Percentiles rank a stretch among this genome's conserved stretches.
phyloP scores from a whole-genome alignment of 2,329 filamentous ascomycete species.

The Simplicillium aogashimaense region DNA sequence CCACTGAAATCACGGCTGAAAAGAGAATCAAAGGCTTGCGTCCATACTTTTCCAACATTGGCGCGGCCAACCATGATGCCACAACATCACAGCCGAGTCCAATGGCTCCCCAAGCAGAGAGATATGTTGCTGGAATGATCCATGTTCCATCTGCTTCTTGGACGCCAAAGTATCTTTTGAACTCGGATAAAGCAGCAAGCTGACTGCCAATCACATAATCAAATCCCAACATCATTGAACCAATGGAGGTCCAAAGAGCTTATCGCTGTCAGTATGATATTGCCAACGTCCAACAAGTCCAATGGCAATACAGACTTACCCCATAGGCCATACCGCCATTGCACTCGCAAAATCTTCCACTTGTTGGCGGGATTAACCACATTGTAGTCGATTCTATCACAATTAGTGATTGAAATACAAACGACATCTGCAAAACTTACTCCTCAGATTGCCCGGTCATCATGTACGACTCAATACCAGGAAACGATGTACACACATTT shows the following conservation, averaged over 20 bases:
- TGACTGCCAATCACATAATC: conserved; percentile 19
- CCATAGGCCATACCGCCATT: conserved; percentile 16
- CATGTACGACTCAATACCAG: too few species aligned
- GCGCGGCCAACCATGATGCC: conserved; percentile 15
- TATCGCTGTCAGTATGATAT: background rate
- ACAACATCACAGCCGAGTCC: conserved; percentile 16
- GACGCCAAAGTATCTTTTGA: conserved; percentile 16
- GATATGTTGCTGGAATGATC: conserved; percentile 18
- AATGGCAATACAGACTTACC: conserved; percentile 9
- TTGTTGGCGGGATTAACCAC: conserved; percentile 14
- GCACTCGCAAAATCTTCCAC: conserved; percentile 17
- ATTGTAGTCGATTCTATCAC: conserved; percentile 12
- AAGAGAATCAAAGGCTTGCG: conserved; percentile 17
- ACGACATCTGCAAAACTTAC: too few species aligned
- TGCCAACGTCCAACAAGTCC: too few species aligned
- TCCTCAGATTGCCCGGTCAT: too few species aligned
- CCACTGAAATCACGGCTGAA: conserved; percentile 14
- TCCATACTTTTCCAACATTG: conserved; percentile 20
- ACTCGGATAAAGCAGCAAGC: conserved; percentile 18
- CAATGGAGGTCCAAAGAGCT: conserved; percentile 18
- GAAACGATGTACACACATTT: too few species aligned
- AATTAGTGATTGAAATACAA: background rate
- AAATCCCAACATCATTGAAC: conserved; percentile 20
- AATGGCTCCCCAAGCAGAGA: conserved; percentile 19
- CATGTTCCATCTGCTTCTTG: conserved; percentile 13